A percentile compares a stretch with the other conserved stretches of the same genome.
Evolutionary conservation across 257 asterid genomes (phyloP).

Genomic region (Rauvolfia tetraphylla): DNA sequence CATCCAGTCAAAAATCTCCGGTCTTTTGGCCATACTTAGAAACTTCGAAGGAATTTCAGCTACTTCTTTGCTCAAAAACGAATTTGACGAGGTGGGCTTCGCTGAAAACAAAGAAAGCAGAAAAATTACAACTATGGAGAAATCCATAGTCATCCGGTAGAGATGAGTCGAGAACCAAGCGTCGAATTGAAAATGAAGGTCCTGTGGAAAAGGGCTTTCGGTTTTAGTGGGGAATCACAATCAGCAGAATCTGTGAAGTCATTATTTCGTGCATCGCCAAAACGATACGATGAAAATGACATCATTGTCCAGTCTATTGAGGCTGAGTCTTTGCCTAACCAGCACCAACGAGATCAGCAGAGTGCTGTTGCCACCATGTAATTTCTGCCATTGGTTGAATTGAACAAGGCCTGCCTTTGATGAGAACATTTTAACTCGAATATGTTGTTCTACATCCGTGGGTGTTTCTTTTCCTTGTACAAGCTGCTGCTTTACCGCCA

Average conservation of each 20-base stretch:
- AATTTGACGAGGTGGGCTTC: conserved; percentile 22
- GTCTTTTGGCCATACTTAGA: conserved; percentile 43
- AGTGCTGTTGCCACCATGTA: too few relatives aligned
- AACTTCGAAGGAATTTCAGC: conserved; percentile 41
- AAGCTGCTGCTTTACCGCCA: too few relatives aligned
- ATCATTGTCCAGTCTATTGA: too few relatives aligned
- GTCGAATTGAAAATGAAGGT: background rate
- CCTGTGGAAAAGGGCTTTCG: background rate
- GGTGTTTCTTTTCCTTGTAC: too few relatives aligned
- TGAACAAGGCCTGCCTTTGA: too few relatives aligned
- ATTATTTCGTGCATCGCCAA: background rate
- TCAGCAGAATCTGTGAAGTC: background rate
- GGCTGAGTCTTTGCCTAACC: too few relatives aligned
- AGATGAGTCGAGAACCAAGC: background rate
- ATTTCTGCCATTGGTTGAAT: too few relatives aligned
- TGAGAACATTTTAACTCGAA: too few relatives aligned
- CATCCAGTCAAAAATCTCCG: conserved; percentile 50
- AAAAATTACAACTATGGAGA: conserved; percentile 12
- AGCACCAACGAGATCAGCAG: too few relatives aligned
- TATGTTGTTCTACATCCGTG: too few relatives aligned
- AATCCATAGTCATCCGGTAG: conserved; percentile 23
- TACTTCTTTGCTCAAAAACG: conserved; percentile 27
- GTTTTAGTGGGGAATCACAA: background rate
- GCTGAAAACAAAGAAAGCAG: conserved; percentile 1
- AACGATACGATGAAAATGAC: too few relatives aligned